Conservation (phyloP, 352 stramenopile genomes). For the Globisporangium abappressorium region DNA sequence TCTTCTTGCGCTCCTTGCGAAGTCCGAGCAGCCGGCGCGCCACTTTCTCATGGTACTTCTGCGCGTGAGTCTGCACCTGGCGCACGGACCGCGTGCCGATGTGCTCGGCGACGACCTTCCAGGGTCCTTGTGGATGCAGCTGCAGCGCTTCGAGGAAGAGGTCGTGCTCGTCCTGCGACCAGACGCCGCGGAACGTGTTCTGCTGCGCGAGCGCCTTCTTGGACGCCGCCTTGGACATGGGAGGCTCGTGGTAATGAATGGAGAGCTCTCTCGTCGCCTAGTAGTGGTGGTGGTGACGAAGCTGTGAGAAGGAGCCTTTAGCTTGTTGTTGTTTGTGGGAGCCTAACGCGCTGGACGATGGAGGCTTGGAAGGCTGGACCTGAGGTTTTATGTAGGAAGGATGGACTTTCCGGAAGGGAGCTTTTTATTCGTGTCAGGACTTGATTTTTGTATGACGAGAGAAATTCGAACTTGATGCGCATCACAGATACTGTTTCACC, state of each 20-base stretch:
- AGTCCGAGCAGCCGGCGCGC: constrained; percentile 39
- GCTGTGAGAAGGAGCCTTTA: not conserved
- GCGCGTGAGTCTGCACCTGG: constrained; percentile 60
- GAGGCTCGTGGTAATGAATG: not conserved
- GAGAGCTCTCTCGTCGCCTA: not conserved
- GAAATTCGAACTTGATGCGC: not conserved
- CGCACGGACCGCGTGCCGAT: constrained; percentile 54
- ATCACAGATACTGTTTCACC: not conserved
- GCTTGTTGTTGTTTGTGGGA: not conserved
- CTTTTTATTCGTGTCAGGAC: not conserved
- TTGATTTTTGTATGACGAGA: not conserved
- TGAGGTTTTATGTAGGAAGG: not conserved
- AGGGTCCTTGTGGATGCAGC: constrained; percentile 49
- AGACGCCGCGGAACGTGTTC: constrained; percentile 24
- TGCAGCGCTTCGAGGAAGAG: constrained; percentile 57
- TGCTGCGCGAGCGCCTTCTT: constrained; percentile 3
- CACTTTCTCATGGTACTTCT: constrained; percentile 66
- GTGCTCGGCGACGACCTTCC: constrained; percentile 42
- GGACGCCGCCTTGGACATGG: not conserved
- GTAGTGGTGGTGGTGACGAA: not conserved
- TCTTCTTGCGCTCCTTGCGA: constrained; percentile 42
- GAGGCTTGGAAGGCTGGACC: not conserved
- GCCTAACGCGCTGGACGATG: not conserved
- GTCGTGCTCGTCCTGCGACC: constrained; percentile 58
- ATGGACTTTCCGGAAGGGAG: not conserved